Base-by-base conservation (phyloP, 306 rosid species). In the Trichosanthes cucumerina region DNA sequence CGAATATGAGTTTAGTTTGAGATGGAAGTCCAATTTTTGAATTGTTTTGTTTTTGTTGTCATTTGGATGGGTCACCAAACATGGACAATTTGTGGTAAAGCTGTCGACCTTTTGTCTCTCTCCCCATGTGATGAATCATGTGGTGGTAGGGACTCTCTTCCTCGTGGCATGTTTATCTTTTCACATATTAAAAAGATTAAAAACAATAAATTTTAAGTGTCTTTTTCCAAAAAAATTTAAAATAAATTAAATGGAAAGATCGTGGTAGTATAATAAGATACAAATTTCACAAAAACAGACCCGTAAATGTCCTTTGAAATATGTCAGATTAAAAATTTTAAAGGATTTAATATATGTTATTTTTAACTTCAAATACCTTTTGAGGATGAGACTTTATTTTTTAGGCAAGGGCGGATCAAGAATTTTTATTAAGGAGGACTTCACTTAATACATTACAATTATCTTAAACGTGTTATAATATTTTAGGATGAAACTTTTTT, bases 81-180 rank as follows among this genome's bases (percentile, higher is more conserved):
- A 53, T 44, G n/a, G 64, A 75, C 80, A 53, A 74, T 79, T 19
- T 56, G 43, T 44, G 38, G n/a, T 43, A 78, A 66, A 34, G 75
- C 59, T 44, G 34, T 56, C 49, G 26, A 24, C 58, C 23, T 26
- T 47, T 68, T 75, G 77, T 69, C 46, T 62, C 23, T 39, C 54
- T 62, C 9, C 24, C 39, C 64, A 52, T 65, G 80, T 62, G 82
- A 74, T 53, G 28, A 79, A 56, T 73, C 75, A 47, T 83, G 75
- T 75, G 82, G 71, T 34, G 26, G 80, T 54, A 19, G 73, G 74
- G 79, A 57, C 79, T 24, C 21, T 12, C 33, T 3, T 21, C 28
- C 49, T 65, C 14, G 8, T 68, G 19, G 4, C 75, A 69, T 69
- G 10, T 24, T 5, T 24, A 71, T 71, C 75, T 21, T 69, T 69